Evolutionary conservation across 208 protist species (phyloP).

Genomic region (Leishmania braziliensis): DNA sequence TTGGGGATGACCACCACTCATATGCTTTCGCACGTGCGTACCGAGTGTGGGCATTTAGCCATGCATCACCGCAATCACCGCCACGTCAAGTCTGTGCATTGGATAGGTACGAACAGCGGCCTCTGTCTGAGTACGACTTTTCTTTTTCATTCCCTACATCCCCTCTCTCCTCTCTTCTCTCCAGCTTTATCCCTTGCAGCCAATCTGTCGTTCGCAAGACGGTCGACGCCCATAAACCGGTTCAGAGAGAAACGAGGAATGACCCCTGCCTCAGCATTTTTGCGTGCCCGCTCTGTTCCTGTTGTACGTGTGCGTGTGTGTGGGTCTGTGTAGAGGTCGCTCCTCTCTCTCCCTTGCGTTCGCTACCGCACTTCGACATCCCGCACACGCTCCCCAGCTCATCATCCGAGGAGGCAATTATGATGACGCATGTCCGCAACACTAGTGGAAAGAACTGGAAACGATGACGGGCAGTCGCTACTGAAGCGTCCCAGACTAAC

Average conservation of each 20-base stretch:
- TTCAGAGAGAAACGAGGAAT: neutral
- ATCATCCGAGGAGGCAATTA: neutral
- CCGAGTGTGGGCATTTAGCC: neutral
- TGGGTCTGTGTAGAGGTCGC: neutral
- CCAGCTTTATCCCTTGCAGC: neutral
- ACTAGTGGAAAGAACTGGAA: neutral
- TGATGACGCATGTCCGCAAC: neutral
- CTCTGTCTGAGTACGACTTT: neutral
- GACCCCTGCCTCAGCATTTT: neutral
- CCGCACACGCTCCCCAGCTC: neutral
- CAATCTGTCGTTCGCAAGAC: neutral
- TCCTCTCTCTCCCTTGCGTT: neutral
- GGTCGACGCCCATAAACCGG: neutral
- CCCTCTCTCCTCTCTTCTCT: neutral
- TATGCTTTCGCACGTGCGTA: neutral
- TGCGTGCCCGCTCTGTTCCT: neutral
- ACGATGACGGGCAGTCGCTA: neutral
- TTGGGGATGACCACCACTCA: neutral
- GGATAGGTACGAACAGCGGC: neutral
- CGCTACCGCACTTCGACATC: neutral
- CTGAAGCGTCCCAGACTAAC: neutral
- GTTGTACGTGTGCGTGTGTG: neutral
- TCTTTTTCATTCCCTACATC: neutral
- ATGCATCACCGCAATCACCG: neutral
- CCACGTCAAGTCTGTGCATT: neutral